These are phyloP conservation scores for Entomortierella chlamydospora DNA, from an alignment of 192 early-diverging fungal species.

Conservation along the genomic window DNA sequence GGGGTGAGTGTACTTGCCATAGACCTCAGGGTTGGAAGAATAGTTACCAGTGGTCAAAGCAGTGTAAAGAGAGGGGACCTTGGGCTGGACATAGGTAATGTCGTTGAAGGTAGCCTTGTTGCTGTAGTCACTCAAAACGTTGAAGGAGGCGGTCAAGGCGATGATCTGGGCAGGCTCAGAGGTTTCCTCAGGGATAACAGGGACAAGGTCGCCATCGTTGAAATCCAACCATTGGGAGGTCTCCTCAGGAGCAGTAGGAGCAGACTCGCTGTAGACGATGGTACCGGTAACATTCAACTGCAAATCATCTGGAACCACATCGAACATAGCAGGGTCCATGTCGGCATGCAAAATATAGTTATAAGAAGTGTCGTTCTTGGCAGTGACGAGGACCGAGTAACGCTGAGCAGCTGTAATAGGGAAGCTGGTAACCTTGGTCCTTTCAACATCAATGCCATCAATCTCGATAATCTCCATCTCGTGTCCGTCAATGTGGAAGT, in stretches of 20 bases:
- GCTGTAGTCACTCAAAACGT: slow-evolving; percentile 74
- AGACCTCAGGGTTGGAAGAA: slow-evolving; percentile 61
- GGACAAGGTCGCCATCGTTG: slow-evolving; percentile 67
- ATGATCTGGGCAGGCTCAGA: slow-evolving; percentile 60
- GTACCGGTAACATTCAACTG: slow-evolving; percentile 69
- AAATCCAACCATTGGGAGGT: slow-evolving; percentile 61
- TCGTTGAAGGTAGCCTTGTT: slow-evolving; percentile 90
- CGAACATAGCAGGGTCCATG: slow-evolving; percentile 84
- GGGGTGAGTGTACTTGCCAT: slow-evolving; percentile 74
- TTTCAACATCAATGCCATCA: slow-evolving; percentile 77
- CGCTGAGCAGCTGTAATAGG: slow-evolving; percentile 81
- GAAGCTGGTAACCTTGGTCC: slow-evolving; percentile 64
- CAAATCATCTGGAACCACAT: slow-evolving; percentile 67
- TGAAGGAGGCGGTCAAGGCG: slow-evolving; percentile 70
- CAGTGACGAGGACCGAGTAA: slow-evolving; percentile 82
- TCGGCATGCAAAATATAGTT: slow-evolving; percentile 84
- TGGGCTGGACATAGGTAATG: slow-evolving; percentile 71
- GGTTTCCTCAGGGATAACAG: slow-evolving; percentile 55
- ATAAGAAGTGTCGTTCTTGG: slow-evolving; percentile 63
- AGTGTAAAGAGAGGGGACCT: slow-evolving; percentile 74
- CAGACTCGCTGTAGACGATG: slow-evolving; percentile 61
- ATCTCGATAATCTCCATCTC: slow-evolving; percentile 83
- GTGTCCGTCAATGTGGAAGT: slow-evolving; percentile 85
- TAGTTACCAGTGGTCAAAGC: slow-evolving; percentile 69
- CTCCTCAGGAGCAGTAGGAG: slow-evolving; percentile 29